Percentiles rank a stretch among this genome's conserved stretches.
These are phyloP conservation scores for Bipolaris cookei DNA, from an alignment of 2,329 filamentous ascomycete genomes.

Conservation along the genomic window DNA sequence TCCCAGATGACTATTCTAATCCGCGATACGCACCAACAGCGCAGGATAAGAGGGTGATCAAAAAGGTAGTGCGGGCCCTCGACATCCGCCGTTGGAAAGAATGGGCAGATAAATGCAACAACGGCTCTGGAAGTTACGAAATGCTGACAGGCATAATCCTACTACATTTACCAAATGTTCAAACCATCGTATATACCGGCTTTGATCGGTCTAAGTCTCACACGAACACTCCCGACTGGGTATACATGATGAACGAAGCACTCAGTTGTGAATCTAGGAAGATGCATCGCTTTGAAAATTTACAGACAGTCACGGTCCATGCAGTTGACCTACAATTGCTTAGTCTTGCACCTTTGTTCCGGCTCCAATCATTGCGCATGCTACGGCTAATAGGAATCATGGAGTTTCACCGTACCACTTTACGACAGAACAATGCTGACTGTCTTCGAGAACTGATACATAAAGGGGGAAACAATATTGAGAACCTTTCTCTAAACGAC, in stretches of 20 bases:
- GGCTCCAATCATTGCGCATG: slow-evolving; percentile 27
- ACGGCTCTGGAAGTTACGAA: slow-evolving; percentile 18
- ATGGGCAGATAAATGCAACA: slow-evolving; percentile 33
- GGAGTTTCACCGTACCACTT: slow-evolving; percentile 6
- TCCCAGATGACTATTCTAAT: too few species aligned
- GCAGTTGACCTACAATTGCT: slow-evolving; percentile 12
- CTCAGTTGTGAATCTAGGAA: slow-evolving; percentile 14
- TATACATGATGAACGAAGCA: slow-evolving; percentile 27
- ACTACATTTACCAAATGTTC: slow-evolving; percentile 34
- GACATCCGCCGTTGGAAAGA: slow-evolving; percentile 35
- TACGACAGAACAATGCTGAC: slow-evolving; percentile 1
- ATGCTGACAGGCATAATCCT: slow-evolving; percentile 27
- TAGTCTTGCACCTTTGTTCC: slow-evolving; percentile 32
- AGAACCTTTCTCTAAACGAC: slow-evolving; percentile 23
- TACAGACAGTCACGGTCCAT: slow-evolving; percentile 27
- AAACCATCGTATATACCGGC: too few species aligned
- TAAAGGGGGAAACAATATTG: slow-evolving; percentile 20
- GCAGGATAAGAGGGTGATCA: slow-evolving; percentile 36
- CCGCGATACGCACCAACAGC: slow-evolving; percentile 24
- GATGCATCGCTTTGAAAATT: slow-evolving; percentile 27
- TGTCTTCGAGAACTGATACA: slow-evolving; percentile 27
- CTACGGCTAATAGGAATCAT: slow-evolving; percentile 22
- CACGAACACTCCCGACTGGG: slow-evolving; percentile 22
- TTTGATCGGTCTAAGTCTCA: too few species aligned
- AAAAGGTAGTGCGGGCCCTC: slow-evolving; percentile 30